Evolutionary conservation across 441 rosid genomes (phyloP).

Genomic region (Isatis lusitanica): DNA sequence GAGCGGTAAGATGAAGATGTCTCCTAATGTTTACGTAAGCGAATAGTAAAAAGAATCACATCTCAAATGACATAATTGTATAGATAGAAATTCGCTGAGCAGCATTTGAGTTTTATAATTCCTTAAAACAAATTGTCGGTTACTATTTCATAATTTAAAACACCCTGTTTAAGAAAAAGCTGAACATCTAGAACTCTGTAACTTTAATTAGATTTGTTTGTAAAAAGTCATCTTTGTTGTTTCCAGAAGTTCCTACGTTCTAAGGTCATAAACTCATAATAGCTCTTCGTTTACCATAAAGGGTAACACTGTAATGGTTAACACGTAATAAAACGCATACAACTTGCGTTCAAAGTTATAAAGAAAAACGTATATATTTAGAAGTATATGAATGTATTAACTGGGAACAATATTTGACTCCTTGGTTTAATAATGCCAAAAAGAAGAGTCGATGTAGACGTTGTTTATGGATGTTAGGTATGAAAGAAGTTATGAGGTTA

Average conservation of each 20-base stretch:
- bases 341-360: constrained; percentile 18
- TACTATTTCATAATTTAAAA: not conserved
- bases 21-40: not conserved
- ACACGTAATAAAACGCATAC: constrained; percentile 13
- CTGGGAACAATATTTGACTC: constrained; percentile 11
- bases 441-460: constrained; percentile 30
- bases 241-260: constrained; percentile 16
- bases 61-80: not conserved
- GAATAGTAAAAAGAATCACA: not conserved
- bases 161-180: not conserved
- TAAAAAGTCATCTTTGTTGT: not conserved
- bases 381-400: not conserved
- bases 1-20: not conserved
- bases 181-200: not conserved
- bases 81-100: not conserved
- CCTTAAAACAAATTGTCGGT: not conserved
- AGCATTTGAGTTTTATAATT: not conserved
- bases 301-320: constrained; percentile 27
- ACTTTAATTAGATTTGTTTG: constrained; percentile 8
- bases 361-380: not conserved
- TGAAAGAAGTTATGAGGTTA: constrained; percentile 19
- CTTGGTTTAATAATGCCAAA: constrained; percentile 29
- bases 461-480: constrained; percentile 36
- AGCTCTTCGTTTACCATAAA: constrained; percentile 31
- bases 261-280: constrained; percentile 1